Base-by-base conservation (phyloP, 2,329 filamentous ascomycete species). In the Stachybotrys elegans region DNA sequence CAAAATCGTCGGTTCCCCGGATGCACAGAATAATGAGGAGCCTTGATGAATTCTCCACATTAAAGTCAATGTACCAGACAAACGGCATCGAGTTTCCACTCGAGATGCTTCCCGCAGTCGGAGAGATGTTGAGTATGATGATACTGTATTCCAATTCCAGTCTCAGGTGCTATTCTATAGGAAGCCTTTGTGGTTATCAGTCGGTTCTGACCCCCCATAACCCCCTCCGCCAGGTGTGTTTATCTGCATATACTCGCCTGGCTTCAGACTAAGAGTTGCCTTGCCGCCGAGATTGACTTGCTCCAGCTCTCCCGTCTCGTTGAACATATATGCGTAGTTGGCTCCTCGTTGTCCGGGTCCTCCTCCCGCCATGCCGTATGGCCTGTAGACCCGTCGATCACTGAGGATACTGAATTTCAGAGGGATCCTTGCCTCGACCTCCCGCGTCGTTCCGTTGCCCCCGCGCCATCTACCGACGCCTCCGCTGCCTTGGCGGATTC, bases 341-440 rank as follows among this genome's bases (percentile, higher is more conserved):
- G 11, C 8, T 2, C 36, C 36, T 13, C 16, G 11, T 5, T 7
- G 8, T 6, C 36, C 36, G 9, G 17, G 5, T n/a, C 14, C 17
- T 7, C 36, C 36, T 6, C 36, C 36, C 14, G 11, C 20, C 36
- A 25, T 22, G 5, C 36, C 36, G 36, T 39, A 39, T 14, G 36
- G 36, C 14, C 7, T 2, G 6, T 86, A 84, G 0, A 90, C 84
- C n/a, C 88, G 68, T 17, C 87, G 62, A 64, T 93, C 87, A n/a
- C 79, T 84, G 9, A 92, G 65, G 34, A 93, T 91, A 3, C 78
- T 84, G 20, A 86, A 84, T 60, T 88, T 81, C 5, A 91, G 77
- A 0, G 84, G 82, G 27, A 85, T 80, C 2, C 85, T 71, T 61
- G 89, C 89, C 65, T 92, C 87, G 46, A 92, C 88, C 48, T 91